Evolutionary conservation across 2,329 filamentous ascomycete genomes (phyloP).

Genomic region (Tolypocladium capitatum): DNA sequence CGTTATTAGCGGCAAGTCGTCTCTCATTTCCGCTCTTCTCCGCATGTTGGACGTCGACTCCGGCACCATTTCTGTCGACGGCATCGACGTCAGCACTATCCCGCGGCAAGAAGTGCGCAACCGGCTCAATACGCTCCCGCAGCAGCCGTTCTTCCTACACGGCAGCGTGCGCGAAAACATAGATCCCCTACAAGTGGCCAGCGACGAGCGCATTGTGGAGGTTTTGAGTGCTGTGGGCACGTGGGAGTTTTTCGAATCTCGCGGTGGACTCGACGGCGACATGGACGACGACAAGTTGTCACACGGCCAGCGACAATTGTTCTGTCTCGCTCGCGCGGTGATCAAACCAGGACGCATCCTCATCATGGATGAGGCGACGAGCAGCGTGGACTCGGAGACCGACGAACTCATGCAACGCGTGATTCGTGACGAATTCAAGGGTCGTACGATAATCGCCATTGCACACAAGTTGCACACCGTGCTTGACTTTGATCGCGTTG

Average conservation of each 20-base stretch:
- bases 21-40: slow-evolving; percentile 29
- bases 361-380: slow-evolving; percentile 24
- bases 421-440: slow-evolving; percentile 16
- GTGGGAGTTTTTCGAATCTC: slow-evolving; percentile 22
- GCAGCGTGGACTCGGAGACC: slow-evolving; percentile 20
- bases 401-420: slow-evolving; percentile 20
- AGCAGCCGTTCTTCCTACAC: slow-evolving; percentile 36
- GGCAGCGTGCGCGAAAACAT: slow-evolving; percentile 35
- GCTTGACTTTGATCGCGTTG: slow-evolving; percentile 39
- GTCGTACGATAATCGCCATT: slow-evolving; percentile 38
- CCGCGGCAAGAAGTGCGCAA: slow-evolving; percentile 11
- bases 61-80: slow-evolving; percentile 31
- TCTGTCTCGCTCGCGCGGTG: slow-evolving; percentile 23
- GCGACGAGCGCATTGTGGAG: slow-evolving; percentile 26
- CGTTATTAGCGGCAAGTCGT: slow-evolving; percentile 16
- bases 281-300: slow-evolving; percentile 20
- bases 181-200: slow-evolving; percentile 24
- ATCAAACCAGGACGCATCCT: slow-evolving; percentile 21
- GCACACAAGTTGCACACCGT: slow-evolving; percentile 31
- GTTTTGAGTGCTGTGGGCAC: slow-evolving; percentile 32
- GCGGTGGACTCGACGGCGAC: slow-evolving; percentile 23
- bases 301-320: slow-evolving; percentile 31
- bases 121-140: slow-evolving; percentile 30
- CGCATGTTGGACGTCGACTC: slow-evolving; percentile 29
- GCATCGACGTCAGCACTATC: slow-evolving; percentile 18